Evolutionary conservation across 2,329 filamentous ascomycete genomes (phyloP), one percentile per base, ranked within the genome.

Genomic region (Neonectria neomacrospora): DNA sequence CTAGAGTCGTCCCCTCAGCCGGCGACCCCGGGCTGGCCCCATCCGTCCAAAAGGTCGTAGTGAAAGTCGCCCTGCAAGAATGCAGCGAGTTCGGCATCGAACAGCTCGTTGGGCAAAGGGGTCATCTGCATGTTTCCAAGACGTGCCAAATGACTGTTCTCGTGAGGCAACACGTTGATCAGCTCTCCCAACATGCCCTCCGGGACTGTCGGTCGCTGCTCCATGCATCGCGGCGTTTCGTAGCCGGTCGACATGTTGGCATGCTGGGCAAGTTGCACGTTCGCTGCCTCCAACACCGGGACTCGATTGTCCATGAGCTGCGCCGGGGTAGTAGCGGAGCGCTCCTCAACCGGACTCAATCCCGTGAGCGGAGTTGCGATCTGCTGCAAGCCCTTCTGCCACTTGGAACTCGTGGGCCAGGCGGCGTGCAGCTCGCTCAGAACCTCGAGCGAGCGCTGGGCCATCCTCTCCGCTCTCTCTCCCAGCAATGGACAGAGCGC

Each of bases 401-500:
- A 71, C 32, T 61, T 63, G 6, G 60, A 58, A 50, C 67, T 71
- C 12, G 67, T 68, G 5, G 69, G 73, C 73, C 72, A 75, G 2
- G 72, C 69, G 26, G 66, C 61, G 45, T 74, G 68, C 4, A 76
- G 58, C 14, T 68, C 68, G 2, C 58, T 66, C 4, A 76, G 53
- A 6, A 73, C 70, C 47, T 72, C 65, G 3, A 76, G 63, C 8
- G 65, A 71, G 23, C 63, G 57, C 32, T 70, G 63, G 7, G 71
- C 66, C 58, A 77, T 76, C 9, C 28, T 59, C 50, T 76, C 72
- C 4, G 74, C 73, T 30, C 61, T 61, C 18, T 59, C 55, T 0
- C 73, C 70, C 3, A 73, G 55, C 7, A 54, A 65, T 22, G 70
- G 71, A 51, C 74, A 76, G n/a, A 76, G 67, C 26, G 66, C 63